Percentiles rank a stretch among this genome's conserved stretches.
Conservation (phyloP, 495 filamentous ascomycete genomes). For the Terfezia claveryi region DNA sequence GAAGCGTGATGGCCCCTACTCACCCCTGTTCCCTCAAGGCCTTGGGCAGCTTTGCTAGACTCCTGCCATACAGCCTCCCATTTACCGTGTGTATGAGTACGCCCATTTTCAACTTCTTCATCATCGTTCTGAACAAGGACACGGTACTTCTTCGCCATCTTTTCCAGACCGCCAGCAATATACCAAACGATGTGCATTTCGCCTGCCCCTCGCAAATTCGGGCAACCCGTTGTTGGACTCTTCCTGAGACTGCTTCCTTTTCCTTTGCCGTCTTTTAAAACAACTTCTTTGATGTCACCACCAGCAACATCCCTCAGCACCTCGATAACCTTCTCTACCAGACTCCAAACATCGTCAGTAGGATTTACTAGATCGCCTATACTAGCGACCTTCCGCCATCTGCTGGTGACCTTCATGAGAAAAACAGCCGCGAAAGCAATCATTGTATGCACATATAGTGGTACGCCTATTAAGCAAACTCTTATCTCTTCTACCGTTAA, state of each 20-base stretch:
- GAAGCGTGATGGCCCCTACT: too few species aligned
- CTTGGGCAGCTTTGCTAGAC: too few species aligned
- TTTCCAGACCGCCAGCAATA: conserved; percentile 31
- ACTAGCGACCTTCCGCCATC: conserved; percentile 23
- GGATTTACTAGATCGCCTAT: conserved; percentile 26
- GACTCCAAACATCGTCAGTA: conserved; percentile 25
- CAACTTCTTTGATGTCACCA: background rate
- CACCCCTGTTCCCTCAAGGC: too few species aligned
- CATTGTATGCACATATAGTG: conserved; percentile 33
- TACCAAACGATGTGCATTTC: conserved; percentile 32
- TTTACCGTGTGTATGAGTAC: too few species aligned
- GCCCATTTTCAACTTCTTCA: background rate
- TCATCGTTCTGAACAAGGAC: background rate
- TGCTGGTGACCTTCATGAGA: conserved; percentile 33
- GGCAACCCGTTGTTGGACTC: background rate
- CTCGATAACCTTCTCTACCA: conserved; percentile 30
- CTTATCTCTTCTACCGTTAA: conserved; percentile 35
- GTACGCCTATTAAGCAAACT: conserved; percentile 23
- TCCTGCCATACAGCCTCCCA: too few species aligned
- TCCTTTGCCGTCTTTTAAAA: background rate
- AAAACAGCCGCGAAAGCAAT: conserved; percentile 37
- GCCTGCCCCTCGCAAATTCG: conserved; percentile 23
- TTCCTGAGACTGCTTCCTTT: background rate
- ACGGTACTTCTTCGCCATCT: conserved; percentile 20
- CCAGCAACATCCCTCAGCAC: conserved; percentile 25